Evolutionary conservation across 208 protist species (phyloP), one percentile per base, ranked within the genome.

Genomic region (Porcisia deanei): DNA sequence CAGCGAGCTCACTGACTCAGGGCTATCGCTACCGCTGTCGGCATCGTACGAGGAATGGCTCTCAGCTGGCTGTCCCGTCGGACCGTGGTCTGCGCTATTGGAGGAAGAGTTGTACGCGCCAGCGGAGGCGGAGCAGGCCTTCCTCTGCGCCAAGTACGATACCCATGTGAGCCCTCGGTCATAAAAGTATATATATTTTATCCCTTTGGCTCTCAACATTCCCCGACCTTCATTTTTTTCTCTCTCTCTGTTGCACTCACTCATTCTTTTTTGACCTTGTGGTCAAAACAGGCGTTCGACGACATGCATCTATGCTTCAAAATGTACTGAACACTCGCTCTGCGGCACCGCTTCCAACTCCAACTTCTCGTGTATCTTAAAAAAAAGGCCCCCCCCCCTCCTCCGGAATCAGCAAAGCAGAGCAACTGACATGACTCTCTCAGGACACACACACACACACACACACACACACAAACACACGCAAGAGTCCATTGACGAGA

Each of bases 31-130:
- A 34, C 68, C 58, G n/a, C 71, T 66, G 12, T 76, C 81, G 20
- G 74, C 57, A 30, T 67, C 79, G n/a, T 92, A 88, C 71, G 88
- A 92, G 45, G 77, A 86, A 75, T 93, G 88, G 91, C 34, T 87
- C 30, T 63, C 82, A 7, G 61, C 75, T 9, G 88, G 87, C 1
- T 93, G 86, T 72, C 89, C 85, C 14, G 87, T 82, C 3, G 77
- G 75, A 16, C 78, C 64, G 58, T 95, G 88, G 89, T 72, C 71
- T n/a, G 75, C 81, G 18, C 79, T 95, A 57, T 73, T 95, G 18
- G 53, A 72, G 34, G 79, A 87, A 30, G 87, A 93, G 77, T 71
- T 95, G 52, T 95, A 95, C 75, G 80, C 80, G 12, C 84, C 82
- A 12, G 69, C 86, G 54, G 81, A 77, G 47, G 88, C 88, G 45